phyloP scores from a whole-genome alignment of 495 filamentous ascomycete genomes.

The Penicillium argentinense region DNA sequence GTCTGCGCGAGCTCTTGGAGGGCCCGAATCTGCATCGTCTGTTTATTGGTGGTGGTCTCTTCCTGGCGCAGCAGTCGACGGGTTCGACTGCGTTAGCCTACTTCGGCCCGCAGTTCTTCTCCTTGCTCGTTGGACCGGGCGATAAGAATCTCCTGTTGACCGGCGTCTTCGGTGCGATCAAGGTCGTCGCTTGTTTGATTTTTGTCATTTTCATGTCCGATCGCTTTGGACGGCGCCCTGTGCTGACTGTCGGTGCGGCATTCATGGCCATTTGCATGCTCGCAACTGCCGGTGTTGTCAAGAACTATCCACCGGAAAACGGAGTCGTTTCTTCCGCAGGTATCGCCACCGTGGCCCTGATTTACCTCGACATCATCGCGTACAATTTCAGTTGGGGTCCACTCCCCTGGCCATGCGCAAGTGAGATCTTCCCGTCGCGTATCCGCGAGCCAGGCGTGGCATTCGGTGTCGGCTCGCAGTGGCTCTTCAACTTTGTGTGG shows the following conservation, averaged over 20 bases:
- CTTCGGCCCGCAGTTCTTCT: slow-evolving; percentile 54
- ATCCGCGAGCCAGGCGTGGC: slow-evolving; percentile 52
- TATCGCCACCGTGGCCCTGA: slow-evolving; percentile 46
- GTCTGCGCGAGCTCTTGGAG: slow-evolving; percentile 40
- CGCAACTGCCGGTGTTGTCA: slow-evolving; percentile 54
- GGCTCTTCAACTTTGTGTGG: slow-evolving; percentile 56
- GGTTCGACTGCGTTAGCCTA: slow-evolving; percentile 56
- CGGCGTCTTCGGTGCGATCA: slow-evolving; percentile 52
- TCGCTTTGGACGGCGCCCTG: slow-evolving; percentile 52
- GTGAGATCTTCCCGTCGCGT: slow-evolving; percentile 51
- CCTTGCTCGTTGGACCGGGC: slow-evolving; percentile 50
- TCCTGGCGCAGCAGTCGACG: slow-evolving; percentile 50
- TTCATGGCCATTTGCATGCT: slow-evolving; percentile 56
- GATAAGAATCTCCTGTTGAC: slow-evolving; percentile 44
- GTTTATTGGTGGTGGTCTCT: slow-evolving; percentile 39
- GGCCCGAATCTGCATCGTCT: slow-evolving; percentile 45
- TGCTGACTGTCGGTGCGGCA: slow-evolving; percentile 52
- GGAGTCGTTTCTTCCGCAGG: slow-evolving; percentile 40
- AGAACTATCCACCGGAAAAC: slow-evolving; percentile 42
- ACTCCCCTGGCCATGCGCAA: slow-evolving; percentile 36
- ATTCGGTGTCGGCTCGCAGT: slow-evolving; percentile 48
- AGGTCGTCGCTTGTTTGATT: slow-evolving; percentile 48
- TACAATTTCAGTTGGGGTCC: slow-evolving; percentile 47
- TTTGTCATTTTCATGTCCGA: slow-evolving; percentile 57
- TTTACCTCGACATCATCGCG: slow-evolving; percentile 49